These are phyloP conservation scores for Helichrysum umbraculigerum DNA, from an alignment of 129 eudicot genomes.

Conservation along the genomic window DNA sequence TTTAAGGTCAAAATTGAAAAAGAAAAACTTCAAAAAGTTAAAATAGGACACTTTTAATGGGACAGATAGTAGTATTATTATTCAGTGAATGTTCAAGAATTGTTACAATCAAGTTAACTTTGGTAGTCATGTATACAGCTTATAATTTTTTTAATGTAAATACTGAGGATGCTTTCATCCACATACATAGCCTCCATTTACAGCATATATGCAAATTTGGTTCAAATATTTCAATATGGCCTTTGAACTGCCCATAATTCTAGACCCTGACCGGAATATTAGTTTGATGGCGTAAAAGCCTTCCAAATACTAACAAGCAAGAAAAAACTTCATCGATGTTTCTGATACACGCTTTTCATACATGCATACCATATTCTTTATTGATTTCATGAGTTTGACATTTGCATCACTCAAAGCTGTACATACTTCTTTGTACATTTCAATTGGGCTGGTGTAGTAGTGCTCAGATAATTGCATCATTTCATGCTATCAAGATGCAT, in stretches of 20 bases:
- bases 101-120: not conserved
- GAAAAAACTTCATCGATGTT: too few relatives aligned
- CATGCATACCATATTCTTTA: not conserved
- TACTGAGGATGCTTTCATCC: too few relatives aligned
- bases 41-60: too few relatives aligned
- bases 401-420: not conserved
- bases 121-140: not conserved
- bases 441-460: not conserved
- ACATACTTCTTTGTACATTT: too few relatives aligned
- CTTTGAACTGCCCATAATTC: not conserved
- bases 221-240: not conserved
- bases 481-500: not conserved
- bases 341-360: not conserved
- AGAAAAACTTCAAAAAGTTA: too few relatives aligned
- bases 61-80: too few relatives aligned
- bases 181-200: not conserved
- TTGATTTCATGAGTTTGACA: slow-evolving; percentile 4
- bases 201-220: not conserved
- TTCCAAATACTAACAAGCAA: not conserved
- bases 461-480: not conserved
- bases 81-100: not conserved
- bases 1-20: too few relatives aligned
- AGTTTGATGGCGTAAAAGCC: not conserved
- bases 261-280: not conserved
- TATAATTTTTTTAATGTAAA: too few relatives aligned